phyloP scores from a whole-genome alignment of 2,329 filamentous ascomycete species.

The Colletotrichum sp. region DNA sequence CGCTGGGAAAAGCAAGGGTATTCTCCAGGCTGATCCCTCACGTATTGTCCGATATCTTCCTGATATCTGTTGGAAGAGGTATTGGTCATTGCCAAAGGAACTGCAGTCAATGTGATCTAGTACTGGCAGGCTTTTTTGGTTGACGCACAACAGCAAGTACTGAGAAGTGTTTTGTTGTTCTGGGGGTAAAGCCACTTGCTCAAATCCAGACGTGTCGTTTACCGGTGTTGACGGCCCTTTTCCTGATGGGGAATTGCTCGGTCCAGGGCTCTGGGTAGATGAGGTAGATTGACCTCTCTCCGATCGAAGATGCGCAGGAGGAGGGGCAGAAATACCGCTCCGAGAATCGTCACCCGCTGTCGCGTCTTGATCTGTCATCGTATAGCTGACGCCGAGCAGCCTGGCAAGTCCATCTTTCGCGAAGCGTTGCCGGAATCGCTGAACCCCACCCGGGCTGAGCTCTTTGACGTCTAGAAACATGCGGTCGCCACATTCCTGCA shows the following conservation, averaged over 20 bases:
- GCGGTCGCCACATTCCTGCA: not conserved
- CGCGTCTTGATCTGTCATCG: not conserved
- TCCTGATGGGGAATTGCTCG: not conserved
- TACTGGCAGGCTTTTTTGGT: not conserved
- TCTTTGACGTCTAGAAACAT: not conserved
- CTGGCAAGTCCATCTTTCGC: not conserved
- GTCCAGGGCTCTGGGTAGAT: not conserved
- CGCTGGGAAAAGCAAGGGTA: not conserved
- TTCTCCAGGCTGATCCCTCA: not conserved
- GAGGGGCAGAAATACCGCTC: not conserved
- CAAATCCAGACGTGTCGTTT: not conserved
- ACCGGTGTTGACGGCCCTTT: not conserved
- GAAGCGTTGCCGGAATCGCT: not conserved
- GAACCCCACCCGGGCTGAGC: not conserved
- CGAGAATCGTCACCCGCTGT: not conserved
- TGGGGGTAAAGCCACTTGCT: not conserved
- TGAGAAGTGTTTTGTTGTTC: not conserved
- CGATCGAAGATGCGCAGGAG: not conserved
- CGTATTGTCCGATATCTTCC: not conserved
- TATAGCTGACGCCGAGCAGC: not conserved
- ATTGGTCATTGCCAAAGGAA: not conserved
- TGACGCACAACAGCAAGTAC: not conserved
- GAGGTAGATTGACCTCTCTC: not conserved
- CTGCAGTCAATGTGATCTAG: not conserved
- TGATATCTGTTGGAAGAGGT: not conserved